These are phyloP conservation scores for Jackrogersella multiformis DNA, from an alignment of 495 filamentous ascomycete genomes.

Conservation along the genomic window DNA sequence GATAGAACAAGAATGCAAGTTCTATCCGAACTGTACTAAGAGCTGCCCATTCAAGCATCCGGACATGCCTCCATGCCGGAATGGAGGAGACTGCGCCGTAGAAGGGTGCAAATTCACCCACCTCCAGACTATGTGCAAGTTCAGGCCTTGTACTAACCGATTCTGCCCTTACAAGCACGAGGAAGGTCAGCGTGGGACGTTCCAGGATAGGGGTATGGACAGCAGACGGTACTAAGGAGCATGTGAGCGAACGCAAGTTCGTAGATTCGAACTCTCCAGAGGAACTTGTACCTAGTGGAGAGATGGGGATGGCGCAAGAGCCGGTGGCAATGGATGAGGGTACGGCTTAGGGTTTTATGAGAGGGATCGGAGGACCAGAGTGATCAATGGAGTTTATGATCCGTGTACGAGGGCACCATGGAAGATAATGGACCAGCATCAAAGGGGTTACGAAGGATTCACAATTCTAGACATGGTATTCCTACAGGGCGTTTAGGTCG, in stretches of 20 bases:
- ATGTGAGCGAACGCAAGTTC: constrained; percentile 94
- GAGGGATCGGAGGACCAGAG: too few relatives aligned
- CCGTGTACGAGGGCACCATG: neutral
- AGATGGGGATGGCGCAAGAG: constrained; percentile 37
- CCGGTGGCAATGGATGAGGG: constrained; percentile 19
- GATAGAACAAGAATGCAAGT: constrained; percentile 88
- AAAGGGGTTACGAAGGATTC: constrained; percentile 13
- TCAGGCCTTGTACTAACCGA: constrained; percentile 87
- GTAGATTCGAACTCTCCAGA: constrained; percentile 73
- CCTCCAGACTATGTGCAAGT: constrained; percentile 82
- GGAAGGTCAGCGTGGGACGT: constrained; percentile 84
- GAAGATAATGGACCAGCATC: constrained; percentile 3
- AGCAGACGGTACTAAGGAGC: constrained; percentile 65
- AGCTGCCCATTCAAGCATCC: constrained; percentile 89
- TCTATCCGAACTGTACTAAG: constrained; percentile 93
- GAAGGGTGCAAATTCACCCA: constrained; percentile 93
- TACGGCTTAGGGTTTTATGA: constrained; percentile 31
- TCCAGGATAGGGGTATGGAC: constrained; percentile 94
- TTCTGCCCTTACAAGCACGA: constrained; percentile 88
- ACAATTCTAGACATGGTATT: constrained; percentile 33
- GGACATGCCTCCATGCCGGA: constrained; percentile 80
- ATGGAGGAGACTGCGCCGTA: constrained; percentile 88
- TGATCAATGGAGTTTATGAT: constrained; percentile 7
- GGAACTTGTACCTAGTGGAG: constrained; percentile 77
- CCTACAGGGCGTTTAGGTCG: constrained; percentile 37